Evolutionary conservation across 208 protist genomes (phyloP).

Genomic region (Kentomonas sorsogonicus): DNA sequence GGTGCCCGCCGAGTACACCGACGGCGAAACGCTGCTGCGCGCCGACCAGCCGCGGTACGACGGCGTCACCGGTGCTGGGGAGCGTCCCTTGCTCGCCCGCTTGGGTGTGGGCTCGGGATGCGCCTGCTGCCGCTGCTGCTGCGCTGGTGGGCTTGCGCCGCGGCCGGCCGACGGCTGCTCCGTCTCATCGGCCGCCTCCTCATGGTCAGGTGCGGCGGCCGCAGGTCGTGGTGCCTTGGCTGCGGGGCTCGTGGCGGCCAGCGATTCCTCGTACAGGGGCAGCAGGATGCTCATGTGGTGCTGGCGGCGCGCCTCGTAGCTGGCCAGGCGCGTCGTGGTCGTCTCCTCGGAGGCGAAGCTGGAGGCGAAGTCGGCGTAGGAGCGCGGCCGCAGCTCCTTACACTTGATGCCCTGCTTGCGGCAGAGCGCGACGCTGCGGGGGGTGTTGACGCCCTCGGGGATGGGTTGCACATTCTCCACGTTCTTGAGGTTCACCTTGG

Average conservation of each 20-base stretch:
- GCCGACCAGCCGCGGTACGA: conserved; percentile 17
- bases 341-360: conserved; percentile 29
- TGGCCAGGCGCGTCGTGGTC: conserved; percentile 43
- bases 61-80: too few relatives aligned
- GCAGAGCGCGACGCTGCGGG: conserved; percentile 58
- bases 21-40: conserved; percentile 13
- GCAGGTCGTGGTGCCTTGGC: not conserved
- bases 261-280: conserved; percentile 17
- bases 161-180: not conserved
- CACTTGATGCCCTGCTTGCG: conserved; percentile 47
- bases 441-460: conserved; percentile 63
- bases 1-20: conserved; percentile 9
- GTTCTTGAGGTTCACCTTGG: conserved; percentile 36
- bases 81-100: too few relatives aligned
- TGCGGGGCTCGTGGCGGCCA: not conserved
- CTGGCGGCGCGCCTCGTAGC: conserved; percentile 65
- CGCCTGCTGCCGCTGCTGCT: conserved; percentile 22
- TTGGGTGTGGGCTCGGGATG: conserved; percentile 1
- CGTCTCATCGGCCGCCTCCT: not conserved
- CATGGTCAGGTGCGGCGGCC: not conserved
- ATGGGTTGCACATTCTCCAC: conserved; percentile 36
- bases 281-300: conserved; percentile 43
- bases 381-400: conserved; percentile 33
- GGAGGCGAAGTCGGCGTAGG: conserved; percentile 45
- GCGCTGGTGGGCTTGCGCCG: not conserved